Conservation (phyloP, 805 yeast genomes). For the Nakazawaea wyomingensis region DNA sequence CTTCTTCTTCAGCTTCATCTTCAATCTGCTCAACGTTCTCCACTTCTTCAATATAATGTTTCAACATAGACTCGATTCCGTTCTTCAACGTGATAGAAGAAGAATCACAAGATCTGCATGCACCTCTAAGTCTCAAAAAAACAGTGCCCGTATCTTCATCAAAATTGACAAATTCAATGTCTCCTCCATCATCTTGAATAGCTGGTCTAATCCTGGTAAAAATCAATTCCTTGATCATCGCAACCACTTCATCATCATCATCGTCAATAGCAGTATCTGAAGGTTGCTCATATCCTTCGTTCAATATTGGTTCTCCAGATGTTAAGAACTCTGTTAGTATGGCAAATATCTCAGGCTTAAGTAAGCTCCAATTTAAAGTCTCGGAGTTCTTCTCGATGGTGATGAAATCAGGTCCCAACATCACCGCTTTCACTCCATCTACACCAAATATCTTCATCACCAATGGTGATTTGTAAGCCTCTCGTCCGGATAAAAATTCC, state of each 20-base stretch:
- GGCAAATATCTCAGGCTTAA: slow-evolving; percentile 64
- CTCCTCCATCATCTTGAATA: slow-evolving; percentile 98
- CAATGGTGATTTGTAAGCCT: slow-evolving; percentile 69
- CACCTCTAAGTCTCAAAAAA: slow-evolving; percentile 85
- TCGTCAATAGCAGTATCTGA: slow-evolving; percentile 37
- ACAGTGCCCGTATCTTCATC: slow-evolving; percentile 86
- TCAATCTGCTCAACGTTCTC: slow-evolving; percentile 81
- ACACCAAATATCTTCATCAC: slow-evolving; percentile 70
- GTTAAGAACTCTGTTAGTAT: slow-evolving; percentile 50
- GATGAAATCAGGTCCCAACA: slow-evolving; percentile 81
- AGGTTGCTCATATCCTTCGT: slow-evolving; percentile 29
- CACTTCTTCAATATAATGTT: slow-evolving; percentile 95
- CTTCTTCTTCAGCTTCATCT: slow-evolving; percentile 75
- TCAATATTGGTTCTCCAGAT: slow-evolving; percentile 52
- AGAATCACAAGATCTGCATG: slow-evolving; percentile 89
- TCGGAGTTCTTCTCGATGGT: slow-evolving; percentile 60
- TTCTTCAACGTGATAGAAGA: slow-evolving; percentile 89
- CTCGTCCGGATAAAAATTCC: slow-evolving; percentile 71
- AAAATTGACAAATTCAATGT: slow-evolving; percentile 81
- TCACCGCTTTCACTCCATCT: slow-evolving; percentile 70
- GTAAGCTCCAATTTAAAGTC: slow-evolving; percentile 51
- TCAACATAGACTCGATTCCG: slow-evolving; percentile 97
- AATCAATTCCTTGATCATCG: slow-evolving; percentile 86
- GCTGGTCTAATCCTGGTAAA: slow-evolving; percentile 97
- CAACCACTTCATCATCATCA: slow-evolving; percentile 74